phyloP scores from a whole-genome alignment of 2,329 filamentous ascomycete genomes.

The Clonostachys sp. region DNA sequence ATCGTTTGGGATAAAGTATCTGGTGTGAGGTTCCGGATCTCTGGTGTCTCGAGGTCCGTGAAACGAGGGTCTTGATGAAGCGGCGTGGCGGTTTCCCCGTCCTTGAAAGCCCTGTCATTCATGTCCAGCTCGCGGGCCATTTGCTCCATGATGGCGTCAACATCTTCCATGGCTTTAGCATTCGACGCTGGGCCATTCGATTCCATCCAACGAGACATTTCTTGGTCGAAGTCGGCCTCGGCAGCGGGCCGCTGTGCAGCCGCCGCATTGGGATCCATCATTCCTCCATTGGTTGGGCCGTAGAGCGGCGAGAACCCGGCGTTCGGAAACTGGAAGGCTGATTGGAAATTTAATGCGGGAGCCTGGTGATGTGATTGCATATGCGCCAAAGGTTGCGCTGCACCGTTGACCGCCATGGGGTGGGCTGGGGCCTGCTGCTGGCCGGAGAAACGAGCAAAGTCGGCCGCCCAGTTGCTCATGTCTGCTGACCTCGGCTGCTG shows the following conservation, averaged over 20 bases:
- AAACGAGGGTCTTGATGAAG: conserved; percentile 6
- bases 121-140: conserved; percentile 33
- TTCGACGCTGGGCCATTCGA: conserved; percentile 17
- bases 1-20: conserved; percentile 8
- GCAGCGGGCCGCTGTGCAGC: conserved; percentile 11
- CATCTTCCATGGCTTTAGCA: conserved; percentile 25
- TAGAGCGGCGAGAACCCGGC: conserved; percentile 19
- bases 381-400: conserved; percentile 8
- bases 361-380: conserved; percentile 14
- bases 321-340: conserved; percentile 17
- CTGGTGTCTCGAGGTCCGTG: conserved; percentile 20
- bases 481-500: conserved; percentile 14
- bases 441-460: conserved; percentile 24
- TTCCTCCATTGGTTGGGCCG: conserved; percentile 14
- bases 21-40: conserved; percentile 19
- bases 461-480: conserved; percentile 26
- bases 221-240: conserved; percentile 30
- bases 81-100: background rate
- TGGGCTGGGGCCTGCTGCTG: conserved; percentile 4
- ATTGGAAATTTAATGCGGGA: conserved; percentile 18
- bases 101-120: conserved; percentile 20
- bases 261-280: conserved; percentile 13
- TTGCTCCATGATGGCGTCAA: conserved; percentile 36
- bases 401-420: no score
- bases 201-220: conserved; percentile 35